phyloP scores from a whole-genome alignment of 148 eudicot genomes.

The Vaccinium macrocarpon region DNA sequence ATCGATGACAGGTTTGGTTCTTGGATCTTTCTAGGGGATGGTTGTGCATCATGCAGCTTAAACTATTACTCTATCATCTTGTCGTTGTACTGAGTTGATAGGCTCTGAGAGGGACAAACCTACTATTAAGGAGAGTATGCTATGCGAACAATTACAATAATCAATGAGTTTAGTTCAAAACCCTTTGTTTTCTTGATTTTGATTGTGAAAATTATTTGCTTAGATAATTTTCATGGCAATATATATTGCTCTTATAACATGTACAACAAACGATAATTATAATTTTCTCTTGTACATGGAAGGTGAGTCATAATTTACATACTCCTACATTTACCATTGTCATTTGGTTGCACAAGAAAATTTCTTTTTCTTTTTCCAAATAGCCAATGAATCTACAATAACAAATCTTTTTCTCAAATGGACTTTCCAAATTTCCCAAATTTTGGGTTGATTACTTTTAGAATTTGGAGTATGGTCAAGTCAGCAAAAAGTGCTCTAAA shows the following conservation, averaged over 20 bases:
- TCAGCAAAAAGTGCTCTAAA: constrained; percentile 5
- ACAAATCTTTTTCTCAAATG: neutral
- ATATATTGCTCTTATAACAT: neutral
- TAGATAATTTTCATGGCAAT: neutral
- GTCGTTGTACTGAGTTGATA: no score
- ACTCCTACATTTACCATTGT: neutral
- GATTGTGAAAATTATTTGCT: neutral
- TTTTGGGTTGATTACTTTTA: constrained; percentile 14
- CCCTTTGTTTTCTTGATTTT: neutral
- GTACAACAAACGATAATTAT: no score
- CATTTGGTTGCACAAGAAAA: neutral
- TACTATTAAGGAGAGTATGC: no score
- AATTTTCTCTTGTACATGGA: neutral
- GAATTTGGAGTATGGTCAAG: constrained; percentile 11
- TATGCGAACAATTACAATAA: no score
- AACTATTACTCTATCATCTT: no score
- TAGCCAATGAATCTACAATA: neutral
- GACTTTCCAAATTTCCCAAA: neutral
- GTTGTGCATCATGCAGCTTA: no score
- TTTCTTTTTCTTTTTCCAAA: constrained; percentile 6
- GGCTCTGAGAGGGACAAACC: no score
- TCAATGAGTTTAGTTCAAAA: neutral
- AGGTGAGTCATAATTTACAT: neutral
- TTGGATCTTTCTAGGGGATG: neutral
- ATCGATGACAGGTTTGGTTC: neutral